Percentiles rank a stretch among this genome's conserved stretches.
Conservation (phyloP, 2,329 filamentous ascomycete genomes). For the Cyanodermella asteris region DNA sequence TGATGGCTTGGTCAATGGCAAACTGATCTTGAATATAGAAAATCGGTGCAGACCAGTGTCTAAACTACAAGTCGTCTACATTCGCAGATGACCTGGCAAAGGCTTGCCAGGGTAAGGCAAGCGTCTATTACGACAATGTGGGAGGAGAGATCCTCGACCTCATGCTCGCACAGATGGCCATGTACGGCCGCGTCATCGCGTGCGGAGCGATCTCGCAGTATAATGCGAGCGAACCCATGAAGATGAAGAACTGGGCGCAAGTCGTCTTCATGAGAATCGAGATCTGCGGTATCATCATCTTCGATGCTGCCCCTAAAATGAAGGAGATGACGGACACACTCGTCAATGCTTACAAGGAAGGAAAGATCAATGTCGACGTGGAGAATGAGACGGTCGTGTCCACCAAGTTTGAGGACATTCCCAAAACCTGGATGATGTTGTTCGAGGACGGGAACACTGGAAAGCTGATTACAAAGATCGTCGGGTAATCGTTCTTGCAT, state of each 20-base stretch:
- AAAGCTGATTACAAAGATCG: not conserved
- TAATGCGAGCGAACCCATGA: too few species aligned
- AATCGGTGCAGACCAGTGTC: conserved; percentile 29
- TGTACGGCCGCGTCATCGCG: not conserved
- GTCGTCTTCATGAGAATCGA: not conserved
- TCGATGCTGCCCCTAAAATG: not conserved
- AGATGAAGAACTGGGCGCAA: not conserved
- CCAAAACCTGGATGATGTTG: not conserved
- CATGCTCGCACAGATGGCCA: conserved; percentile 13
- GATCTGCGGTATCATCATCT: not conserved
- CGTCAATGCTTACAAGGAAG: not conserved
- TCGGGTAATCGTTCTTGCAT: too few species aligned
- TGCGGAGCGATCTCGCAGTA: conserved; percentile 3
- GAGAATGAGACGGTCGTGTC: not conserved
- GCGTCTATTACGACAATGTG: conserved; percentile 29
- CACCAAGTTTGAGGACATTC: not conserved
- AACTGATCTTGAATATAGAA: conserved; percentile 31
- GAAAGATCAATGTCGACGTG: not conserved
- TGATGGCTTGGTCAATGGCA: conserved; percentile 29
- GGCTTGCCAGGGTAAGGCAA: conserved; percentile 25
- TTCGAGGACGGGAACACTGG: not conserved
- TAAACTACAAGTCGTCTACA: conserved; percentile 29
- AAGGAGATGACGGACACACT: not conserved
- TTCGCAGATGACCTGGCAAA: conserved; percentile 25
- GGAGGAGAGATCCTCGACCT: conserved; percentile 25